Conservation (phyloP, 306 rosid genomes). For the Ammopiptanthus mongolicus region DNA sequence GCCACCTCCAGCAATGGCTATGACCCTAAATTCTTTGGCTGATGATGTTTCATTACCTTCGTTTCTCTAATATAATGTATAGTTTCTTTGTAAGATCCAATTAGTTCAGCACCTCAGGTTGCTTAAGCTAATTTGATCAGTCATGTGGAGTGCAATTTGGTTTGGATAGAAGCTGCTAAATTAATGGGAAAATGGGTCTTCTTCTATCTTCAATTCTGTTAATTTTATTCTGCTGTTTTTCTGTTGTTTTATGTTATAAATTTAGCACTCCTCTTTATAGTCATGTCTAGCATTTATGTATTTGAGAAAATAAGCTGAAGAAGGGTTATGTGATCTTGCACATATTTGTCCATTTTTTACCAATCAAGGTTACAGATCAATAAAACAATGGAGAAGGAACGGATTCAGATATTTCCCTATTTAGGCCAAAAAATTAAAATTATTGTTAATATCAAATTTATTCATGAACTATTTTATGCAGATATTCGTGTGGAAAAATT, state of each 20-base stretch:
- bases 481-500: background rate
- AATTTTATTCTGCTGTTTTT: background rate
- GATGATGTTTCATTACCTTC: background rate
- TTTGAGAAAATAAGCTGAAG: background rate
- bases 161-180: background rate
- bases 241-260: background rate
- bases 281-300: background rate
- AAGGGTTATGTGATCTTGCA: background rate
- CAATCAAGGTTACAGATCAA: background rate
- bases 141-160: background rate
- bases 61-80: slow-evolving; percentile 23
- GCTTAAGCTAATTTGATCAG: background rate
- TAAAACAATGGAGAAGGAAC: background rate
- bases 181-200: slow-evolving; percentile 14
- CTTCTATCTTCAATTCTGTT: background rate
- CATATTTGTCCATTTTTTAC: background rate
- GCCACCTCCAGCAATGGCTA: slow-evolving; percentile 98
- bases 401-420: too few relatives aligned
- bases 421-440: too few relatives aligned
- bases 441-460: background rate
- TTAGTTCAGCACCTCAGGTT: background rate
- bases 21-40: slow-evolving; percentile 76
- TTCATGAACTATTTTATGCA: background rate
- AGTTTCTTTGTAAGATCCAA: slow-evolving; percentile 20
- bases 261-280: background rate